These are phyloP conservation scores for Clarireedia hainanense DNA, from an alignment of 2,329 filamentous ascomycete genomes.

Conservation along the genomic window DNA sequence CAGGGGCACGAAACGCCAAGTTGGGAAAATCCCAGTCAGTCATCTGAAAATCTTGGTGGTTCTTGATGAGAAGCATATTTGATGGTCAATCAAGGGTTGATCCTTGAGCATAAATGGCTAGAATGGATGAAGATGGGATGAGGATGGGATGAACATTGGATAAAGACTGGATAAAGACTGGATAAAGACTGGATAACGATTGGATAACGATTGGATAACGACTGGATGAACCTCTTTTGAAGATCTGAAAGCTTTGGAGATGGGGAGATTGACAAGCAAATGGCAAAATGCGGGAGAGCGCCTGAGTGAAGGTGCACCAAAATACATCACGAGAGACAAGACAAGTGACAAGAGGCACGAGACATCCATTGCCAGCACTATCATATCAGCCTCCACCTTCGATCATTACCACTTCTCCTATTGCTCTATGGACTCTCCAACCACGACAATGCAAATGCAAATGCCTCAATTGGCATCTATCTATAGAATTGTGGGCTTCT, in stretches of 20 bases:
- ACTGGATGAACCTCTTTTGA: not conserved
- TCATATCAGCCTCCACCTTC: too few relatives aligned
- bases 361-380: too few relatives aligned
- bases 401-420: not conserved
- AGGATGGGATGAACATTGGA: not conserved
- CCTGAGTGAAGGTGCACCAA: too few relatives aligned
- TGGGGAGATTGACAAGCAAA: too few relatives aligned
- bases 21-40: not conserved
- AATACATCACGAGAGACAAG: too few relatives aligned
- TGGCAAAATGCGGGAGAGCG: too few relatives aligned
- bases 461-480: not conserved
- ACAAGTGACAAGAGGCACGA: too few relatives aligned
- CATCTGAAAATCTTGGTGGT: not conserved
- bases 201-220: constrained; percentile 2
- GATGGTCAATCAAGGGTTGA: not conserved
- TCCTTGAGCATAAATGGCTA: not conserved
- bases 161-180: too few relatives aligned
- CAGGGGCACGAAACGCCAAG: not conserved
- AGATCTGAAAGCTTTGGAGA: not conserved
- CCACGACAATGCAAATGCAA: not conserved
- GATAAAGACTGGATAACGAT: not conserved
- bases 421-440: not conserved
- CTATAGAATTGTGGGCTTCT: constrained; percentile 4
- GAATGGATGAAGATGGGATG: constrained; percentile 1
- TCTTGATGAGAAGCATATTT: not conserved